phyloP scores from a whole-genome alignment of 2,329 filamentous ascomycete genomes.

The Phoma herbarum region DNA sequence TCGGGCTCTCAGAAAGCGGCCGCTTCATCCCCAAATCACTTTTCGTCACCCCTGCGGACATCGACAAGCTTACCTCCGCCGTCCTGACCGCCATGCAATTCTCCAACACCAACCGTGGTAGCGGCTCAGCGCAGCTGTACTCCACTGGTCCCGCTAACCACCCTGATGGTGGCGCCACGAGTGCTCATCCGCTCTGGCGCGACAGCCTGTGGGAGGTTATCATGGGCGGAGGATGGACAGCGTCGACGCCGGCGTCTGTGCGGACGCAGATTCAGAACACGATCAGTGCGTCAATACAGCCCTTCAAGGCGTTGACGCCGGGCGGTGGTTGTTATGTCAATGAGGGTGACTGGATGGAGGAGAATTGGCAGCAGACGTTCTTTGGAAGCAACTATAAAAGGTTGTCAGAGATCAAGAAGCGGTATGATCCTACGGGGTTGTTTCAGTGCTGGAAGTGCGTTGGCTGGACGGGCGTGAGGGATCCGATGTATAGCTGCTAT shows the following conservation, averaged over 20 bases:
- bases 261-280: constrained; percentile 43
- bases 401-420: constrained; percentile 40
- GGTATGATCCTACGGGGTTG: constrained; percentile 42
- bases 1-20: constrained; percentile 45
- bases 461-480: constrained; percentile 47
- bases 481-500: constrained; percentile 46
- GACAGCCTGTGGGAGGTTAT: constrained; percentile 48
- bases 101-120: constrained; percentile 36
- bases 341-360: constrained; percentile 48
- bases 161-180: constrained; percentile 43
- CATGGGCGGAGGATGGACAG: constrained; percentile 45
- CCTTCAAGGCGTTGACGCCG: constrained; percentile 46
- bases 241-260: constrained; percentile 22
- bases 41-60: constrained; percentile 30
- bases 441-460: constrained; percentile 52
- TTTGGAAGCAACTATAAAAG: constrained; percentile 45
- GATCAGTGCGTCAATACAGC: constrained; percentile 41
- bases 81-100: constrained; percentile 46
- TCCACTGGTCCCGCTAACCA: constrained; percentile 46
- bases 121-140: constrained; percentile 47
- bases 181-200: constrained; percentile 46
- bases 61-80: constrained; percentile 41
- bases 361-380: constrained; percentile 48
- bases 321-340: constrained; percentile 50
- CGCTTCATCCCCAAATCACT: constrained; percentile 46